Conservation (phyloP, 2,329 filamentous ascomycete species). For the Onygenales sp. region DNA sequence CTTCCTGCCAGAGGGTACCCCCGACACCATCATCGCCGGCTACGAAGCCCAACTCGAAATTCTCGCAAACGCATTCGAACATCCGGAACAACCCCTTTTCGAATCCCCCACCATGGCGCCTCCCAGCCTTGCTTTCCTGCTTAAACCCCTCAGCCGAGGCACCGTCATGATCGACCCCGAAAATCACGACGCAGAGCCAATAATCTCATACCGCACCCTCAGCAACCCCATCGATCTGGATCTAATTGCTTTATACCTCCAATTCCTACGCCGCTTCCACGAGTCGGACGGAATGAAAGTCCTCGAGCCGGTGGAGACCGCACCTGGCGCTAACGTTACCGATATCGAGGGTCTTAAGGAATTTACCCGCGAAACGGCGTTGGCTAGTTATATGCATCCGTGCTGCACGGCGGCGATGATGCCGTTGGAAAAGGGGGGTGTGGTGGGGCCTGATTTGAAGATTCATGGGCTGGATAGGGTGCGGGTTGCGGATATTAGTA, state of each 20-base stretch:
- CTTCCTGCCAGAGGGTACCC: background rate
- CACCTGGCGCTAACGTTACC: slow-evolving; percentile 12
- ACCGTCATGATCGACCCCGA: slow-evolving; percentile 28
- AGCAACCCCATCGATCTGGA: slow-evolving; percentile 31
- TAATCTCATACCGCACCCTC: slow-evolving; percentile 30
- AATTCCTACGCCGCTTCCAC: slow-evolving; percentile 10
- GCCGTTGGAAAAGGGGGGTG: slow-evolving; percentile 22
- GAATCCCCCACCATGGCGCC: background rate
- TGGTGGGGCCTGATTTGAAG: slow-evolving; percentile 15
- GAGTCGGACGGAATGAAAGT: background rate
- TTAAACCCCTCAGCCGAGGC: slow-evolving; percentile 32
- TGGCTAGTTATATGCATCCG: slow-evolving; percentile 27
- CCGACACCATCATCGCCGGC: background rate
- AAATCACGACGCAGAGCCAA: slow-evolving; percentile 23
- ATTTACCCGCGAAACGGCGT: slow-evolving; percentile 18
- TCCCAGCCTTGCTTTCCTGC: background rate
- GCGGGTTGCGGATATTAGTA: slow-evolving; percentile 24
- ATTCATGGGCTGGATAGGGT: slow-evolving; percentile 13
- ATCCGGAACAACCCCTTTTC: background rate
- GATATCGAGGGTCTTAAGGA: slow-evolving; percentile 6
- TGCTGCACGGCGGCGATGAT: slow-evolving; percentile 21
- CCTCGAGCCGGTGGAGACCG: background rate
- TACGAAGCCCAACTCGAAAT: background rate
- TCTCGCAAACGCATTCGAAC: background rate
- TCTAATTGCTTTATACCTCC: slow-evolving; percentile 15